Base-by-base conservation (phyloP, 148 eudicot species). In the Vaccinium vitisidaea region DNA sequence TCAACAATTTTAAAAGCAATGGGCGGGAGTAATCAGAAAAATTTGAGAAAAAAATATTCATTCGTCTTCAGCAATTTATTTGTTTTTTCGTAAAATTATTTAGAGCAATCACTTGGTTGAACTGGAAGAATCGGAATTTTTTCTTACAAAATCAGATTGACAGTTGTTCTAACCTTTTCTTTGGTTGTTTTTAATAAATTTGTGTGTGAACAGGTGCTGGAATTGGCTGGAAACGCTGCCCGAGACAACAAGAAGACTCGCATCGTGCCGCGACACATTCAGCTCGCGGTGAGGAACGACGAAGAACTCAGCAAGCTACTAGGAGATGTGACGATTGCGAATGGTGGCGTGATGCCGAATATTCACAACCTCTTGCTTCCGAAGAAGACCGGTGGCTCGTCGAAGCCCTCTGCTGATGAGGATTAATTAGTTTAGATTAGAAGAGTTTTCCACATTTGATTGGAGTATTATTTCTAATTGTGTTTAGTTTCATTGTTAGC, bases 331-430 rank as follows among this genome's bases (percentile, higher is more conserved):
- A 86, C 87, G 13, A 82, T 86, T 9, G 87, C 87, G 0, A 85
- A 82, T 13, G 87, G 87, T 4, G 87, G 87, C 4, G 87, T 85
- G 27, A 75, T 85, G 87, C 87, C 87, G 13, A 86, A 86, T 54
- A 86, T 86, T 52, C 87, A 86, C 30, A 21, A 15, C 9, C 77
- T 8, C 9, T 69, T 86, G 61, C 55, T 86, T 19, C 87, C 87
- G 10, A 86, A 86, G 76, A 86, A 86, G 82, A 49, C 43, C 0
- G 49, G 61, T 14, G 75, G 75, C 58, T 77, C 80, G 1, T 77
- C 80, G 2, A 79, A 79, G 19, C 80, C 80, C 59, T 77, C 80
- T 50, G 81, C 65, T 30, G 81, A 77, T 77, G 80, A 77, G 16
- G 80, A 77, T 14, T 67, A 77, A 77, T 14, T 67, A 77, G 46